These are phyloP conservation scores for Aureobasidium subglaciale DNA, from an alignment of 2,329 filamentous ascomycete species.

Conservation along the genomic window DNA sequence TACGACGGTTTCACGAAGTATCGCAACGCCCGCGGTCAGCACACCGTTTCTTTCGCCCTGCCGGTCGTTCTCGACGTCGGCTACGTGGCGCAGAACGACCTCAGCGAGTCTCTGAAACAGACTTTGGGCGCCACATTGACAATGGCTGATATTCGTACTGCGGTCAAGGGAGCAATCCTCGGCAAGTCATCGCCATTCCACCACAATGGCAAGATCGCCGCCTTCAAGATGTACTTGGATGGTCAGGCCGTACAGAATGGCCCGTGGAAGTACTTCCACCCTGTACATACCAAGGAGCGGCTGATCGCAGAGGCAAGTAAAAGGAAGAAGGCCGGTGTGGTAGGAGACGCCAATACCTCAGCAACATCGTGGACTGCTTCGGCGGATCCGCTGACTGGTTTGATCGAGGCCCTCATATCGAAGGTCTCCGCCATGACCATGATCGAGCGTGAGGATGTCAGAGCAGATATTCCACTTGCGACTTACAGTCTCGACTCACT, in stretches of 20 bases:
- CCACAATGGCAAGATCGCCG: neutral
- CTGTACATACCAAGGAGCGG: neutral
- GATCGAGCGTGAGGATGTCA: neutral
- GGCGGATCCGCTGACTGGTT: neutral
- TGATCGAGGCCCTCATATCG: neutral
- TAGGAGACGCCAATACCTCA: neutral
- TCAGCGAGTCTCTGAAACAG: neutral
- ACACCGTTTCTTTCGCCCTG: neutral
- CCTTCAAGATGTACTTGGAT: neutral
- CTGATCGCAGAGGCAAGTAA: neutral
- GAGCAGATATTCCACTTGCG: neutral
- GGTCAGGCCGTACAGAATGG: neutral
- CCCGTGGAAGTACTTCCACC: neutral
- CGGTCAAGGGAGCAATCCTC: neutral
- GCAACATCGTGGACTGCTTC: neutral
- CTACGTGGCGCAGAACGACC: neutral
- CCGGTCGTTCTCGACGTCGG: neutral
- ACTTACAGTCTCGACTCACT: conserved; percentile 16
- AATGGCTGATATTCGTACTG: neutral
- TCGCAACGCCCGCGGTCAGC: neutral
- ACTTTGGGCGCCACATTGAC: neutral
- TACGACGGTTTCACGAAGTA: neutral
- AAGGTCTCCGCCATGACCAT: neutral
- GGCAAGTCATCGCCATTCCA: neutral
- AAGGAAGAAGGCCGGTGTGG: neutral